Percentiles rank a stretch among this genome's conserved stretches.
Conservation (phyloP, 2,329 filamentous ascomycete genomes). For the Plectosphaerella plurivora region DNA sequence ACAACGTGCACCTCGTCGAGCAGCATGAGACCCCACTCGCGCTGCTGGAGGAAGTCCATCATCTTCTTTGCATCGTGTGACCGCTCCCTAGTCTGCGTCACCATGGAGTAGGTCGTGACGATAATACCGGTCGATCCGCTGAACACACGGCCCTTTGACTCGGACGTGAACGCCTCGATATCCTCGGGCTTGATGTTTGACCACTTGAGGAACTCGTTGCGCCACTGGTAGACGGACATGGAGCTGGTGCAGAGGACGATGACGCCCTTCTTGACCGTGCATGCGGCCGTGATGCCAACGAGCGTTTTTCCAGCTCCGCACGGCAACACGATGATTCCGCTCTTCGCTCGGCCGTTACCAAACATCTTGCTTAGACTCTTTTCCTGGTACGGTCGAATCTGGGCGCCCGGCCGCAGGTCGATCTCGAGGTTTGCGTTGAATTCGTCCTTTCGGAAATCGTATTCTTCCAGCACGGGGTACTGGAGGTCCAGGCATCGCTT, state of each 20-base stretch:
- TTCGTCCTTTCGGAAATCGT: conserved; percentile 91
- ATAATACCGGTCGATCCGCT: conserved; percentile 90
- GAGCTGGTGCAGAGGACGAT: conserved; percentile 95
- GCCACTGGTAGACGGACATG: conserved; percentile 97
- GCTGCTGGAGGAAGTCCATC: conserved; percentile 85
- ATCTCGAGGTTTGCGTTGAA: conserved; percentile 90
- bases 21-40: conserved; percentile 97
- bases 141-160: conserved; percentile 79
- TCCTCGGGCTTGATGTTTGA: conserved; percentile 91
- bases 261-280: conserved; percentile 94
- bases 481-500: conserved; percentile 84
- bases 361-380: conserved; percentile 99
- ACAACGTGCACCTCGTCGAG: conserved; percentile 98
- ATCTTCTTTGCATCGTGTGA: conserved; percentile 94
- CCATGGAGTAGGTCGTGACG: conserved; percentile 97
- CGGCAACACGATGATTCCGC: conserved; percentile 93
- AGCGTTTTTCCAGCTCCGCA: conserved; percentile 96
- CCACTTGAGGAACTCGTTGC: conserved; percentile 96
- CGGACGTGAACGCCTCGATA: conserved; percentile 91
- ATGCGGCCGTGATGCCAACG: conserved; percentile 96
- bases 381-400: conserved; percentile 93
- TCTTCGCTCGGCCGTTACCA: conserved; percentile 93
- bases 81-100: conserved; percentile 82
- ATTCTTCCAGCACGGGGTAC: conserved; percentile 89
- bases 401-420: conserved; percentile 81